A percentile compares a stretch with the other conserved stretches of the same genome.
Evolutionary conservation across 2,329 filamentous ascomycete species (phyloP).

Genomic region (Myriosclerotinia curreyana): DNA sequence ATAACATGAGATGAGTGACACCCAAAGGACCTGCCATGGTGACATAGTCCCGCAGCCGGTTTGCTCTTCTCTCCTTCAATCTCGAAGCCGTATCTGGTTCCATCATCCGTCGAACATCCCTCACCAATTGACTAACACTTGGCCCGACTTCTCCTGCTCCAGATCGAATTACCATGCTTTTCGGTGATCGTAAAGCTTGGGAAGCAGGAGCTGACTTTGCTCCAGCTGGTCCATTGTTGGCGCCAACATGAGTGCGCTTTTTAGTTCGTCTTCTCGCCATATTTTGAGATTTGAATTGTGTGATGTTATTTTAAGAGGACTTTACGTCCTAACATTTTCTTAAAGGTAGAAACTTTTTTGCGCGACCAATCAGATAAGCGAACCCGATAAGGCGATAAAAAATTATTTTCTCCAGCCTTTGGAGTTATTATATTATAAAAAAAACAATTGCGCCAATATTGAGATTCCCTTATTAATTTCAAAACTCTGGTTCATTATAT

Average conservation of each 20-base stretch:
- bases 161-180: constrained; percentile 98
- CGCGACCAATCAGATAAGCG: constrained; percentile 33
- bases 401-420: constrained; percentile 30
- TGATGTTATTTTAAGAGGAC: constrained; percentile 22
- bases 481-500: not conserved
- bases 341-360: constrained; percentile 27
- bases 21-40: constrained; percentile 94
- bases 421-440: too few relatives aligned
- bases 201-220: constrained; percentile 57
- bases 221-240: constrained; percentile 49
- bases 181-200: constrained; percentile 64
- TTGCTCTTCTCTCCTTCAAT: constrained; percentile 83
- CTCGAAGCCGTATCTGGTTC: constrained; percentile 89
- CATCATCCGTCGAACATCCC: constrained; percentile 91
- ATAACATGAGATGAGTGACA: constrained; percentile 87
- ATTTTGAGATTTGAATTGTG: constrained; percentile 28
- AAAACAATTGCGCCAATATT: not conserved
- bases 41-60: constrained; percentile 86
- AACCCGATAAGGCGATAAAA: constrained; percentile 39
- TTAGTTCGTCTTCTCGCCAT: constrained; percentile 84
- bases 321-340: constrained; percentile 17
- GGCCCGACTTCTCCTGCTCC: constrained; percentile 90
- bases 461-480: not conserved
- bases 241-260: constrained; percentile 80
- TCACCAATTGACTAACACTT: constrained; percentile 85